Evolutionary conservation across 1,284 basidiomycete species (phyloP).

Genomic region (Golubevia sp.): DNA sequence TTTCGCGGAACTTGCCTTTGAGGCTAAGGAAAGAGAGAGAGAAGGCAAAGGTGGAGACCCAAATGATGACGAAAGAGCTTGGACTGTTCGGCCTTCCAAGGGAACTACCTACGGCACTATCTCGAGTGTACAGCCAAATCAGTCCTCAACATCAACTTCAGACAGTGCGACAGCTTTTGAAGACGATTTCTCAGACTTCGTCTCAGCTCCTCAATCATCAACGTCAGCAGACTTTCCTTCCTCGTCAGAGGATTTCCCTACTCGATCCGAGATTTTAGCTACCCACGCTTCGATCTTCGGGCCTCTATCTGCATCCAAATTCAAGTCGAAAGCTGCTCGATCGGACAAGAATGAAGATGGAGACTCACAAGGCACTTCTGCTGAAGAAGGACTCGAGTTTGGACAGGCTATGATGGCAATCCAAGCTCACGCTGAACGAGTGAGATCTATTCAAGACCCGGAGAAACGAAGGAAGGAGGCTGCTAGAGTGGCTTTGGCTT

Average conservation of each 20-base stretch:
- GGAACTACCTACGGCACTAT: background rate
- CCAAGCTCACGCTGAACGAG: constrained; percentile 25
- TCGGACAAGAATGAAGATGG: no score
- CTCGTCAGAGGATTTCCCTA: background rate
- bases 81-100: background rate
- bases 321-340: background rate
- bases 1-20: background rate
- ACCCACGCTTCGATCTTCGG: background rate
- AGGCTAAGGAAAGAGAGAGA: background rate
- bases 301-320: background rate
- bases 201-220: constrained; percentile 8
- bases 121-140: background rate
- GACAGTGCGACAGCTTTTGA: constrained; percentile 11
- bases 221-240: no score
- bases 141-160: background rate
- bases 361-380: background rate
- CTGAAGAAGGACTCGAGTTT: background rate
- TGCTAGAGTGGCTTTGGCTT: constrained; percentile 25
- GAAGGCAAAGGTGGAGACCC: background rate
- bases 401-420: constrained; percentile 1
- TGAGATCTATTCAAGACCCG: constrained; percentile 22
- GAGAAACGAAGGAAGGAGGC: constrained; percentile 24
- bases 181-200: constrained; percentile 30
- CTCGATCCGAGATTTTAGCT: background rate
- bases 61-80: background rate